phyloP scores from a whole-genome alignment of 768 basidiomycete species.

The Termitomyces sp. region DNA sequence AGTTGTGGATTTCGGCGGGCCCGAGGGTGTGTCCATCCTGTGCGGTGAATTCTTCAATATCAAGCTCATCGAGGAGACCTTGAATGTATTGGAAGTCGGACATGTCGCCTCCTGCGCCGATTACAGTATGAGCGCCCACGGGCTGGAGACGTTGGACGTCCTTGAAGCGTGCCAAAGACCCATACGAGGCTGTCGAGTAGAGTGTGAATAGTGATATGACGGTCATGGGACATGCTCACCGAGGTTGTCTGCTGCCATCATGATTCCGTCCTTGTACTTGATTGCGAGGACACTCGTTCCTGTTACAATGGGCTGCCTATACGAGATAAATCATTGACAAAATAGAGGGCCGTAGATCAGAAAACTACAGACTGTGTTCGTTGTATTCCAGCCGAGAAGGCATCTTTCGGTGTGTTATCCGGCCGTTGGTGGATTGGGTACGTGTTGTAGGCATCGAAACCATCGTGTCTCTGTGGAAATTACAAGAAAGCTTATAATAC shows the following conservation, averaged over 20 bases:
- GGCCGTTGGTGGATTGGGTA: conserved; percentile 68
- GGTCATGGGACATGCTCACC: conserved; percentile 42
- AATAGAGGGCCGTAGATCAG: not conserved
- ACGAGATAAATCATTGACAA: not conserved
- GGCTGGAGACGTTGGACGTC: conserved; percentile 85
- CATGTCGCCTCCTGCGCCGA: conserved; percentile 96
- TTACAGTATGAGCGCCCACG: conserved; percentile 77
- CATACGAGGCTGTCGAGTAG: conserved; percentile 72
- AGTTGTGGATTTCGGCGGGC: conserved; percentile 89
- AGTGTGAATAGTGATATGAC: not conserved
- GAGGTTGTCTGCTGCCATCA: conserved; percentile 98
- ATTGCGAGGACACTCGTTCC: conserved; percentile 95
- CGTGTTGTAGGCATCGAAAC: conserved; percentile 69
- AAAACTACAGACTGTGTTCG: conserved; percentile 63
- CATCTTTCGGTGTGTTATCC: conserved; percentile 42
- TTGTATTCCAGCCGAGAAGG: conserved; percentile 62
- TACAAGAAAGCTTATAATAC: not conserved
- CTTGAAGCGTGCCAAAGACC: conserved; percentile 95
- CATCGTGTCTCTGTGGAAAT: conserved; percentile 57
- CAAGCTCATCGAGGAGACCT: conserved; percentile 67
- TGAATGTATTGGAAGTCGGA: conserved; percentile 96
- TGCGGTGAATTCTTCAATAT: conserved; percentile 72
- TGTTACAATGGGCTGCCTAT: conserved; percentile 89
- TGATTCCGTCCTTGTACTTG: conserved; percentile 93
- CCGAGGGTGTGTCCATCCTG: conserved; percentile 83